Evolutionary conservation across 306 rosid species (phyloP), one percentile per base, ranked within the genome.

Genomic region (Quercus suber): DNA sequence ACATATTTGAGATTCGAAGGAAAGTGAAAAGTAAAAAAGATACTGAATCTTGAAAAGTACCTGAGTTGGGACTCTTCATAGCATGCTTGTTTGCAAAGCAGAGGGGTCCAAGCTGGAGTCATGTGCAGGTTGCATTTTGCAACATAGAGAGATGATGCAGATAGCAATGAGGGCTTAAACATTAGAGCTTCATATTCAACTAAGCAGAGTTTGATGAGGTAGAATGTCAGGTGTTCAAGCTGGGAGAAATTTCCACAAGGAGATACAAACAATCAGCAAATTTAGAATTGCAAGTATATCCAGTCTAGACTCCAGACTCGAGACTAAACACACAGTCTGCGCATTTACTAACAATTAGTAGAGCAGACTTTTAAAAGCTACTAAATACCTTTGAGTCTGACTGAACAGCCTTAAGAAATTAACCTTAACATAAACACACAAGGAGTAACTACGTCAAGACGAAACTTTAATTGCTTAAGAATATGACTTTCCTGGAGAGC

Each of bases 371-470:
- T 33, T 67, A 2, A 17, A 65, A 18, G 71, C 49, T 67, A 3
- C 45, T 77, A 67, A 70, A 71, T 79, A 94, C 97, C 97, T 88
- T 89, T 23, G 21, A 74, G 71, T 90, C 87, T 67, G 98, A 86
- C 85, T 84, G 94, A 67, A 93, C 87, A 73, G 99, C 99, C 89
- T 92, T 91, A 63, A 92, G 93, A 86, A 37, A 37, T 37, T 37
- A 92, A 92, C 81, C 99, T 91, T 87, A 91, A 81, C 96, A 92
- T 83, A 61, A 92, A 95, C 74, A 92, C 95, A 75, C 90, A 95
- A n/a, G 90, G 95, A 78, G 97, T 90, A 51, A 96, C 93, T 35
- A 87, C 21, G 74, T 91, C 89, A 55, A 91, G 86, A 53, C 94
- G 92, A 79, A 95, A 95, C 84, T 95, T 89, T 67, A 92, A 73